Conservation (phyloP, 352 stramenopile species). For the Globisporangium parvum region DNA sequence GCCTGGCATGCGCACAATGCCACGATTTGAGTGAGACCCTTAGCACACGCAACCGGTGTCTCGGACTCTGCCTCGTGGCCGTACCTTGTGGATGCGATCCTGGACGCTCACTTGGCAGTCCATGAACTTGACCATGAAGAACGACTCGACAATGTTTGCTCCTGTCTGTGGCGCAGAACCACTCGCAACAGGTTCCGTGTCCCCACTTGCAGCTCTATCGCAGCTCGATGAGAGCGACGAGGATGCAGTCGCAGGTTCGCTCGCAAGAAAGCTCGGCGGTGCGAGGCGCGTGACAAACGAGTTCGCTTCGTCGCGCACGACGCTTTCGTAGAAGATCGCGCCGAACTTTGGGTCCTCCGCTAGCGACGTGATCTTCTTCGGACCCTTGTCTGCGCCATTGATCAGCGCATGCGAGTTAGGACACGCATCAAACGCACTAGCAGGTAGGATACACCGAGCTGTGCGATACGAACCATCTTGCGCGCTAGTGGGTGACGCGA, state of each 20-base stretch:
- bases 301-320: conserved; percentile 21
- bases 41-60: not conserved
- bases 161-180: not conserved
- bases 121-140: conserved; percentile 68
- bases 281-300: conserved; percentile 5
- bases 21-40: not conserved
- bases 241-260: not conserved
- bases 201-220: not conserved
- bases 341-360: conserved; percentile 69
- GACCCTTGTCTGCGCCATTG: conserved; percentile 20
- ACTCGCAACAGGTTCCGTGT: not conserved
- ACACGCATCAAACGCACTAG: not conserved
- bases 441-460: not conserved
- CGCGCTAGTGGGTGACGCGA: not conserved
- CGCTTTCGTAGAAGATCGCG: conserved; percentile 38
- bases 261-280: conserved; percentile 1
- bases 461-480: not conserved
- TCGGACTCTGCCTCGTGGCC: too few relatives aligned
- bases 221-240: not conserved
- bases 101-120: conserved; percentile 79
- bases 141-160: conserved; percentile 32
- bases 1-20: conserved; percentile 17
- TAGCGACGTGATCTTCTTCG: conserved; percentile 60
- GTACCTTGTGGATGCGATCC: conserved; percentile 55
- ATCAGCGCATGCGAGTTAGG: not conserved